Conservation (phyloP, 768 basidiomycete genomes). For the Lanmaoa pseudosensibilis region DNA sequence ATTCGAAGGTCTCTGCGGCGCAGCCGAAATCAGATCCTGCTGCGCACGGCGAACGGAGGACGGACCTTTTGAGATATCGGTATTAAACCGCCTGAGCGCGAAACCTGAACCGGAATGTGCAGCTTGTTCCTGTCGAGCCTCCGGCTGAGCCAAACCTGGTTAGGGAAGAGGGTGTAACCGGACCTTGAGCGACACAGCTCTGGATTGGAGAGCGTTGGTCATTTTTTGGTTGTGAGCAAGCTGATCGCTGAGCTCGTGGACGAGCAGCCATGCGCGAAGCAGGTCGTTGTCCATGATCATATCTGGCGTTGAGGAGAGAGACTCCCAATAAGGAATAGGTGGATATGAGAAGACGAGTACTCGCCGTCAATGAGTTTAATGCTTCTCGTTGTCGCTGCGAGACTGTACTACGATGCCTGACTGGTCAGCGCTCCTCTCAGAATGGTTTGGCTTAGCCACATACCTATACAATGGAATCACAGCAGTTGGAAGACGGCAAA, state of each 20-base stretch:
- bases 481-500: not conserved
- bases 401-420: not conserved
- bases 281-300: conserved; percentile 68
- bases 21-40: conserved; percentile 13
- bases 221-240: conserved; percentile 80
- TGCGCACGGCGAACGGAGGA: not conserved
- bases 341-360: conserved; percentile 4
- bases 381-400: not conserved
- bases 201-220: conserved; percentile 62
- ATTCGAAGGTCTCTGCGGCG: conserved; percentile 80
- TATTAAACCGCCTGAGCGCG: conserved; percentile 79
- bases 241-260: conserved; percentile 82
- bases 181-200: conserved; percentile 76
- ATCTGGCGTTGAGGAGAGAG: not conserved
- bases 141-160: conserved; percentile 9
- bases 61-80: conserved; percentile 82
- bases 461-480: not conserved
- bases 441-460: not conserved
- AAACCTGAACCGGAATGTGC: conserved; percentile 70
- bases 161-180: conserved; percentile 9
- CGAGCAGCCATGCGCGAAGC: conserved; percentile 72
- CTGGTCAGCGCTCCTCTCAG: not conserved
- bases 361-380: not conserved
- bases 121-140: conserved; percentile 63
- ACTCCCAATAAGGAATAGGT: conserved; percentile 7